phyloP scores from a whole-genome alignment of 2,329 filamentous ascomycete genomes.

The Phyllosticta capitalensis region DNA sequence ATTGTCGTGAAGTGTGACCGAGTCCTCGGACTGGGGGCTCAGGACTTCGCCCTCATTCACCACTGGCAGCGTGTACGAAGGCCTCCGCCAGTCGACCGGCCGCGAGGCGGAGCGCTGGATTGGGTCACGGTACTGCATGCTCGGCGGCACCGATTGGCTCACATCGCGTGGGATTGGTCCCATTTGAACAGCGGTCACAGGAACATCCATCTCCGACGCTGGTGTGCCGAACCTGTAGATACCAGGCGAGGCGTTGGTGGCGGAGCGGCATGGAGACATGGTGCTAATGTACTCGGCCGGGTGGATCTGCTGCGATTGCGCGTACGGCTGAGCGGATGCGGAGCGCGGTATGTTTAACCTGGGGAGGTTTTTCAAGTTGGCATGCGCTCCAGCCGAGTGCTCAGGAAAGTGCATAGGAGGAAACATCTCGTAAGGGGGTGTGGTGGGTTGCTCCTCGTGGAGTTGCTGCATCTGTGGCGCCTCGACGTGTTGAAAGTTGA shows the following conservation, averaged over 20 bases:
- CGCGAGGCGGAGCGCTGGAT: constrained; percentile 38
- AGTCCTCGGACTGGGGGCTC: constrained; percentile 24
- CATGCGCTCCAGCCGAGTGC: constrained; percentile 35
- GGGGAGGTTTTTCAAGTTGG: constrained; percentile 47
- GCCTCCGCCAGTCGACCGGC: constrained; percentile 43
- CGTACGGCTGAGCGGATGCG: constrained; percentile 24
- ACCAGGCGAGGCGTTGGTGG: constrained; percentile 40
- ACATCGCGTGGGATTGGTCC: constrained; percentile 67
- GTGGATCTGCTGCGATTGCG: constrained; percentile 16
- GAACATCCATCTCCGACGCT: constrained; percentile 81
- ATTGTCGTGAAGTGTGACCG: constrained; percentile 14
- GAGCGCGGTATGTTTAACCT: constrained; percentile 46
- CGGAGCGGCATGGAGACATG: constrained; percentile 38
- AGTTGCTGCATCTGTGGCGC: constrained; percentile 51
- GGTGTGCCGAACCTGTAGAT: constrained; percentile 76
- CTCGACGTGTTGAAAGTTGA: constrained; percentile 68
- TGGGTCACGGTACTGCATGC: constrained; percentile 68
- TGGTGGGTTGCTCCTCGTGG: constrained; percentile 46
- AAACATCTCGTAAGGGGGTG: constrained; percentile 32
- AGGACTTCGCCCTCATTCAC: constrained; percentile 54
- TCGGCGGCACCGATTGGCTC: constrained; percentile 85
- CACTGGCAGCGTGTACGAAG: constrained; percentile 61
- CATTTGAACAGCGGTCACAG: constrained; percentile 60
- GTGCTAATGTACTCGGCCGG: constrained; percentile 13
- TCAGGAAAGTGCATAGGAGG: constrained; percentile 28